phyloP scores from a whole-genome alignment of 805 yeast species.

The Teunomyces panamensis region DNA sequence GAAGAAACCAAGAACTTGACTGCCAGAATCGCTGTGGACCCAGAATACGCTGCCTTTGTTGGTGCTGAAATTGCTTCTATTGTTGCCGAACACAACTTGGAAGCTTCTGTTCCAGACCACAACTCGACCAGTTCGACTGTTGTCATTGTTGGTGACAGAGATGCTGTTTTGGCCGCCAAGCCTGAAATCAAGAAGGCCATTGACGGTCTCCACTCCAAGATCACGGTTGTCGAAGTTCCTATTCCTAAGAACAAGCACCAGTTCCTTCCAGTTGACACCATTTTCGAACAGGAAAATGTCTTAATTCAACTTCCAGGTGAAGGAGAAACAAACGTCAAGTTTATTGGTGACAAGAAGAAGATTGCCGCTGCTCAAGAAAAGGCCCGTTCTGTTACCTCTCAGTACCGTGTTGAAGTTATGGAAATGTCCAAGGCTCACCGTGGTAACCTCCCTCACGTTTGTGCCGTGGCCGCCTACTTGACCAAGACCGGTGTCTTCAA shows the following conservation, averaged over 20 bases:
- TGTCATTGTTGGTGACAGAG: constrained; percentile 68
- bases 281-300: constrained; percentile 55
- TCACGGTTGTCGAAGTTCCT: constrained; percentile 52
- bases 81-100: constrained; percentile 25
- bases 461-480: constrained; percentile 67
- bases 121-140: constrained; percentile 39
- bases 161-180: constrained; percentile 55
- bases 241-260: constrained; percentile 71
- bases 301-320: constrained; percentile 53
- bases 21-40: constrained; percentile 47
- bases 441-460: constrained; percentile 73
- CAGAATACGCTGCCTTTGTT: constrained; percentile 44
- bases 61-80: constrained; percentile 24
- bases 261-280: constrained; percentile 56
- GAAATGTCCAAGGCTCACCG: constrained; percentile 91
- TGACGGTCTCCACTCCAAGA: constrained; percentile 40
- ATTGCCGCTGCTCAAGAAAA: constrained; percentile 59
- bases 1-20: constrained; percentile 65
- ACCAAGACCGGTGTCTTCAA: constrained; percentile 47
- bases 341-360: constrained; percentile 57
- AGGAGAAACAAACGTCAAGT: constrained; percentile 50
- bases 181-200: constrained; percentile 46
- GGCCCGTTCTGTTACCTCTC: constrained; percentile 60
- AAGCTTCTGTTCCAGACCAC: constrained; percentile 34
- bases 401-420: constrained; percentile 60